Percentiles rank a stretch among this genome's conserved stretches.
phyloP scores from a whole-genome alignment of 257 asterid genomes.

The Salvia rosmarinus region DNA sequence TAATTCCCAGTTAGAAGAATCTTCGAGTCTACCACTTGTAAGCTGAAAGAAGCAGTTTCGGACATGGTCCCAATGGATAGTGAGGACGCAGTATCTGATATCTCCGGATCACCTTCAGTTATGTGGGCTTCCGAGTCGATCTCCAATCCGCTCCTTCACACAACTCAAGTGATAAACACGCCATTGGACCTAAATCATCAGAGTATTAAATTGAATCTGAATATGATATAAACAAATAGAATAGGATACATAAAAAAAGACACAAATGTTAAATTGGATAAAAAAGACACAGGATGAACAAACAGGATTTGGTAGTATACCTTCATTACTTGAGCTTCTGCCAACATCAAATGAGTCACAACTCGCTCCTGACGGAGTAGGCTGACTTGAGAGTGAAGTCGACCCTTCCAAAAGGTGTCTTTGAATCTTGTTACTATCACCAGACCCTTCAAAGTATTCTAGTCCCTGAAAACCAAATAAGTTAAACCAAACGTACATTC shows the following conservation, averaged over 20 bases:
- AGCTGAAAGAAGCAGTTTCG: conserved; percentile 46
- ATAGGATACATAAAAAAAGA: not conserved
- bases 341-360: conserved; percentile 58
- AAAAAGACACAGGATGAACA: too few relatives aligned
- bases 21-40: conserved; percentile 40
- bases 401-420: conserved; percentile 46
- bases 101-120: conserved; percentile 58
- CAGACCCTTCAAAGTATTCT: conserved; percentile 43
- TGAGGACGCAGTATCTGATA: conserved; percentile 84
- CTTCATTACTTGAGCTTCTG: conserved; percentile 52
- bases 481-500: conserved; percentile 3
- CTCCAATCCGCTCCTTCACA: conserved; percentile 53
- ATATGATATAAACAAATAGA: not conserved
- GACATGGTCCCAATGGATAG: conserved; percentile 47
- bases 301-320: conserved; percentile 44
- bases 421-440: conserved; percentile 41
- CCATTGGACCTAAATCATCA: conserved; percentile 52
- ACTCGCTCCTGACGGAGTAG: conserved; percentile 66
- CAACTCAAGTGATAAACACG: conserved; percentile 47
- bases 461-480: conserved; percentile 49
- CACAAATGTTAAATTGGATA: too few relatives aligned
- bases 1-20: conserved; percentile 65
- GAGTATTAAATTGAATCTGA: conserved; percentile 12
- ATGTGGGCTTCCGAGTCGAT: conserved; percentile 43
- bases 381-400: conserved; percentile 54